Evolutionary conservation across 805 yeast species (phyloP).

Genomic region (Myxozyma geophila): DNA sequence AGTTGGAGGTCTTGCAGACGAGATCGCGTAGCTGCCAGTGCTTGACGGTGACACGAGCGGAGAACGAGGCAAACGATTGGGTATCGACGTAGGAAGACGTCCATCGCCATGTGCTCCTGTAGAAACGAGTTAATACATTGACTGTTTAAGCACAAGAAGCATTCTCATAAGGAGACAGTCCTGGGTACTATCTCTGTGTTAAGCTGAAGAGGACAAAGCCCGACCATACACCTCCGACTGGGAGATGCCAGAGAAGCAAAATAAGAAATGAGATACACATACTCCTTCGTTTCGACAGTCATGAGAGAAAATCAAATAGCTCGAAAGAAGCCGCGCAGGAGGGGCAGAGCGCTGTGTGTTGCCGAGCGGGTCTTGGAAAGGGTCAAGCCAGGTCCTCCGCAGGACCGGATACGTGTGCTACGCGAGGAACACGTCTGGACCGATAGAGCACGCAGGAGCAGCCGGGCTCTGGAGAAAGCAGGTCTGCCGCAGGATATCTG

Average conservation of each 20-base stretch:
- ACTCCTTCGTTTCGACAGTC: conserved; percentile 24
- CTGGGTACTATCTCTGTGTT: no score
- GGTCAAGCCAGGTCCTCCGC: neutral
- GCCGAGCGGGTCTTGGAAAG: neutral
- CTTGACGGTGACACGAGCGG: conserved; percentile 43
- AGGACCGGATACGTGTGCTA: no score
- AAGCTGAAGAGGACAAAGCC: neutral
- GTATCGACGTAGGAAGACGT: conserved; percentile 31
- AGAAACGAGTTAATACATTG: neutral
- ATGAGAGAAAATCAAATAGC: neutral
- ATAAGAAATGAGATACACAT: neutral
- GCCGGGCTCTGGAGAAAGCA: neutral
- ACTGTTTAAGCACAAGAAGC: neutral
- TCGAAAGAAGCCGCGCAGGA: neutral
- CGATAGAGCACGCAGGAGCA: neutral
- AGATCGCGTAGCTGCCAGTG: conserved; percentile 88
- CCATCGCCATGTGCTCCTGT: conserved; percentile 18
- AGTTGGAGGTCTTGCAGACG: conserved; percentile 54
- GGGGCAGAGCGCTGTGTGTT: neutral
- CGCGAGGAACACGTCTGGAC: neutral
- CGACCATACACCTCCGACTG: neutral
- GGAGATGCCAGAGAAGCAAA: neutral
- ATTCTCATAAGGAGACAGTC: neutral
- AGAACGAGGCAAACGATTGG: conserved; percentile 20
- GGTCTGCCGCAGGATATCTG: neutral